Evolutionary conservation across 1,139 yeast species (phyloP).

Genomic region (Suzukiozyma palmioleophila): DNA sequence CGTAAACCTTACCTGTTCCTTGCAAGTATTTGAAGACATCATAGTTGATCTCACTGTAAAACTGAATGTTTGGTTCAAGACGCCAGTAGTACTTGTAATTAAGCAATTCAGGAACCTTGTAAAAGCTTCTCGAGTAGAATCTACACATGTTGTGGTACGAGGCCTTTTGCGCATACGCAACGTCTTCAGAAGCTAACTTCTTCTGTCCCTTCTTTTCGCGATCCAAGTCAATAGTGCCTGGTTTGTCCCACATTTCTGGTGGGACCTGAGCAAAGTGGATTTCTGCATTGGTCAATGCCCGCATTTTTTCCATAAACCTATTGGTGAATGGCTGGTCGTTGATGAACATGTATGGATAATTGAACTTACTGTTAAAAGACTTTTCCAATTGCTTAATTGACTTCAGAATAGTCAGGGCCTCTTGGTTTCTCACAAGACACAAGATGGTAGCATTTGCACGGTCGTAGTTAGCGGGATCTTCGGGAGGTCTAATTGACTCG

Average conservation of each 20-base stretch:
- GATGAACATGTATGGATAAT: constrained; percentile 74
- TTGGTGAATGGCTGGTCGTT: constrained; percentile 64
- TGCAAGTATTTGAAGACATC: constrained; percentile 73
- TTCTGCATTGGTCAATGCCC: constrained; percentile 40
- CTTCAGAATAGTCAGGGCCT: constrained; percentile 38
- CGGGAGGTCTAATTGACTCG: constrained; percentile 27
- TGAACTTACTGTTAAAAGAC: constrained; percentile 60
- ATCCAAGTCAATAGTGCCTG: constrained; percentile 44
- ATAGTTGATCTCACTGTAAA: constrained; percentile 62
- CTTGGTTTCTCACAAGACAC: constrained; percentile 64
- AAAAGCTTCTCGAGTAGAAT: constrained; percentile 54
- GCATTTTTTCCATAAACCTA: constrained; percentile 43
- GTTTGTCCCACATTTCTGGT: constrained; percentile 58
- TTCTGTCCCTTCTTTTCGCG: constrained; percentile 36
- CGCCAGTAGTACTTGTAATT: constrained; percentile 63
- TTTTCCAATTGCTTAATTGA: constrained; percentile 58
- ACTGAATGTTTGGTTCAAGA: constrained; percentile 65
- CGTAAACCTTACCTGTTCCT: constrained; percentile 57
- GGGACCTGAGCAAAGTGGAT: constrained; percentile 55
- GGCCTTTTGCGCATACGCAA: constrained; percentile 55
- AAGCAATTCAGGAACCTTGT: constrained; percentile 51
- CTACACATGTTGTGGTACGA: constrained; percentile 73
- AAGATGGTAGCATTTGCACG: constrained; percentile 70
- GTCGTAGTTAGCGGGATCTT: constrained; percentile 23
- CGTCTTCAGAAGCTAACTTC: constrained; percentile 35